Evolutionary conservation across 2,329 filamentous ascomycete genomes (phyloP).

Genomic region (Seiridium unicorne): DNA sequence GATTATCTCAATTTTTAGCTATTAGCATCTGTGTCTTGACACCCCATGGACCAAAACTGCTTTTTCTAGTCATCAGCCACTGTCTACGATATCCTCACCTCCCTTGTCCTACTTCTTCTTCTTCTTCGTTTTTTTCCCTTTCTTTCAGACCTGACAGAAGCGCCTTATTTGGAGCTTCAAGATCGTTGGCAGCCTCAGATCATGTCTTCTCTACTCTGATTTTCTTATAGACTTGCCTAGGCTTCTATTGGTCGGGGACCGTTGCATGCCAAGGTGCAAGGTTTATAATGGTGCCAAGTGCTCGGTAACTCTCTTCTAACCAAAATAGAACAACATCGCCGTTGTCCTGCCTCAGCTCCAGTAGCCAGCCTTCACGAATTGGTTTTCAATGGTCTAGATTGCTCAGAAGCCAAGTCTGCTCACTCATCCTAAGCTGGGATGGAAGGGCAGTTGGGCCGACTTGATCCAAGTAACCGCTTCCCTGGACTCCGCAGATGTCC

Average conservation of each 20-base stretch:
- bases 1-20: background rate
- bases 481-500: background rate
- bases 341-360: background rate
- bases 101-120: too few relatives aligned
- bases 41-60: too few relatives aligned
- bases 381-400: background rate
- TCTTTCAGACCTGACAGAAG: too few relatives aligned
- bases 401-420: background rate
- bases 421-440: background rate
- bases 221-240: background rate
- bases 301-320: background rate
- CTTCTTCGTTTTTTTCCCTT: too few relatives aligned
- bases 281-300: constrained; percentile 6
- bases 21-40: background rate
- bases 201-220: background rate
- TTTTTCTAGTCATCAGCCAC: too few relatives aligned
- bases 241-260: background rate
- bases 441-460: background rate
- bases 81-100: too few relatives aligned
- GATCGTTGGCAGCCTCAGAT: background rate
- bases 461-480: background rate
- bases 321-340: background rate
- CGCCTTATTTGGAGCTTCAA: too few relatives aligned
- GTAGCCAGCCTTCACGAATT: background rate
- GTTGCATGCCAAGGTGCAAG: background rate